Evolutionary conservation across 805 yeast species (phyloP).

Genomic region (Sungouiella thailandica): DNA sequence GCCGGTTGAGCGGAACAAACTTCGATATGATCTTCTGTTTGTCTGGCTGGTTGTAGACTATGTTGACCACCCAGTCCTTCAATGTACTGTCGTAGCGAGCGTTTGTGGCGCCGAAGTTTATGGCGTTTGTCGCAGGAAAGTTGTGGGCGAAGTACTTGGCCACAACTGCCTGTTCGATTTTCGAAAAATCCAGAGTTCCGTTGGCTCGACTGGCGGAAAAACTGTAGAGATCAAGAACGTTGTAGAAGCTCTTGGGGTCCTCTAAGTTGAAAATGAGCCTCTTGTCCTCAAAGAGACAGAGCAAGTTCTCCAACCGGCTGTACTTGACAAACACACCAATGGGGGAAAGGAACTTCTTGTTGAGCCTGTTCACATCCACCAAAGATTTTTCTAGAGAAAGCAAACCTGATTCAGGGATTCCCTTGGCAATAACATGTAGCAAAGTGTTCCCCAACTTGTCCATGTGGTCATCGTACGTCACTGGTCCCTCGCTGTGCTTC

Average conservation of each 20-base stretch:
- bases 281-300: conserved; percentile 42
- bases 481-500: conserved; percentile 30
- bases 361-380: conserved; percentile 52
- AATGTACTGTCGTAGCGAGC: conserved; percentile 27
- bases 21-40: conserved; percentile 3
- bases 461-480: conserved; percentile 56
- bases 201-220: conserved; percentile 26
- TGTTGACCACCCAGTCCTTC: conserved; percentile 30
- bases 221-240: conserved; percentile 35
- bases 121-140: conserved; percentile 13
- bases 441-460: conserved; percentile 74
- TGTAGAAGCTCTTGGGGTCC: conserved; percentile 29
- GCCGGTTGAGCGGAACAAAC: conserved; percentile 6
- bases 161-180: conserved; percentile 20
- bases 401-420: conserved; percentile 31
- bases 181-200: conserved; percentile 16
- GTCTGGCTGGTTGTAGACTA: background rate
- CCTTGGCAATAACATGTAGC: conserved; percentile 62
- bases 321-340: conserved; percentile 66
- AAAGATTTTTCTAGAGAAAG: conserved; percentile 27
- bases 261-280: conserved; percentile 37
- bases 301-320: conserved; percentile 57
- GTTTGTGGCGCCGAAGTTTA: conserved; percentile 24
- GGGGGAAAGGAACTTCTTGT: conserved; percentile 60
- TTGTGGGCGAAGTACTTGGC: conserved; percentile 17